Percentiles rank a stretch among this genome's conserved stretches.
phyloP scores from a whole-genome alignment of 306 rosid species.

The Quillaja saponaria region DNA sequence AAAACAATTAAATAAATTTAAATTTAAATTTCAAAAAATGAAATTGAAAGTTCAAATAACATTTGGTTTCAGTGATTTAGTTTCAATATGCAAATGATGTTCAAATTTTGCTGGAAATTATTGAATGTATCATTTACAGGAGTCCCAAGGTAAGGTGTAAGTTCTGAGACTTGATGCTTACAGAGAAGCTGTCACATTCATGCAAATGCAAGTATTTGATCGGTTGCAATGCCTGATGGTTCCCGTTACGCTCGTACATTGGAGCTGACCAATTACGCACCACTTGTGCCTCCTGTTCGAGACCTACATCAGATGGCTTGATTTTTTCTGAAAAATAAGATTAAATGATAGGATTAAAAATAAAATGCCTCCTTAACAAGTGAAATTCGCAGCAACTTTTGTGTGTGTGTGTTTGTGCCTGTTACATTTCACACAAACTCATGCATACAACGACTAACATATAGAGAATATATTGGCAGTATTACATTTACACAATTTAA shows the following conservation, averaged over 20 bases:
- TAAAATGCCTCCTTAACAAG: no score
- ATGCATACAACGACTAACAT: no score
- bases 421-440: no score
- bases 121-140: background rate
- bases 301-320: constrained; percentile 94
- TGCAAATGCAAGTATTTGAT: constrained; percentile 89
- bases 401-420: background rate
- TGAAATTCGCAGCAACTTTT: no score
- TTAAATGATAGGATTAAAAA: constrained; percentile 28
- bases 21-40: background rate
- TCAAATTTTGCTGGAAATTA: constrained; percentile 15
- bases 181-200: constrained; percentile 81
- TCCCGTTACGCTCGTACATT: constrained; percentile 56
- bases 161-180: constrained; percentile 42
- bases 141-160: constrained; percentile 1
- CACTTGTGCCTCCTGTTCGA: constrained; percentile 89
- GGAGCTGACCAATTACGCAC: constrained; percentile 76
- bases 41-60: background rate
- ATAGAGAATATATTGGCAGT: no score
- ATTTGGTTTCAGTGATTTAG: background rate
- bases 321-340: constrained; percentile 69
- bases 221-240: constrained; percentile 62
- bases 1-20: constrained; percentile 3
- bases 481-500: no score
- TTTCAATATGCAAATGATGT: constrained; percentile 2